These are phyloP conservation scores for Daldinia decipiens DNA, from an alignment of 495 filamentous ascomycete genomes.

Conservation along the genomic window DNA sequence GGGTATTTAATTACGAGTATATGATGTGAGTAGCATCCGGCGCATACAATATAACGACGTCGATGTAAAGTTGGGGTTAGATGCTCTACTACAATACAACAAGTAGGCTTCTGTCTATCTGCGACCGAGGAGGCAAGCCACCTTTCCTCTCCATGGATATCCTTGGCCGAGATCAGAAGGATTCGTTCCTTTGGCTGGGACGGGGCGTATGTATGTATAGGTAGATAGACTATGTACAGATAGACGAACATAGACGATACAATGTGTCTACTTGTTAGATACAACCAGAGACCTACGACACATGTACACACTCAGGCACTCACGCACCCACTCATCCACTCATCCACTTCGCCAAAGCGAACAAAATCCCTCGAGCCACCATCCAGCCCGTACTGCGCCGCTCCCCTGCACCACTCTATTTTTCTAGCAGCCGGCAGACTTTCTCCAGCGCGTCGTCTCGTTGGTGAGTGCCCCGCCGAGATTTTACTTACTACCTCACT, in stretches of 20 bases:
- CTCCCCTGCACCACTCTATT: slow-evolving; percentile 26
- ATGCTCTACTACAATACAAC: background rate
- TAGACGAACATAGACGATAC: slow-evolving; percentile 5
- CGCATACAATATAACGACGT: slow-evolving; percentile 14
- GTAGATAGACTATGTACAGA: slow-evolving; percentile 2
- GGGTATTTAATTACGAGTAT: slow-evolving; percentile 15
- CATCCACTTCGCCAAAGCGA: slow-evolving; percentile 18
- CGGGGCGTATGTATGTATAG: slow-evolving; percentile 5
- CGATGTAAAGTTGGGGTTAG: slow-evolving; percentile 16
- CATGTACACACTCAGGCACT: slow-evolving; percentile 19
- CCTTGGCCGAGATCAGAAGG: slow-evolving; percentile 14
- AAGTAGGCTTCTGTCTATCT: slow-evolving; percentile 12
- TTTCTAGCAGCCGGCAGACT: background rate
- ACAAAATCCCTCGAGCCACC: slow-evolving; percentile 32
- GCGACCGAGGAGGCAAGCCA: slow-evolving; percentile 24
- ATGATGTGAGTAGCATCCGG: slow-evolving; percentile 28
- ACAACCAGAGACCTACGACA: slow-evolving; percentile 10
- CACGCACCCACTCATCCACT: background rate
- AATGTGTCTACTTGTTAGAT: slow-evolving; percentile 17
- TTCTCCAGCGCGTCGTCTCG: background rate
- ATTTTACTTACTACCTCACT: background rate
- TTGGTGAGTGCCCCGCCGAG: slow-evolving; percentile 2
- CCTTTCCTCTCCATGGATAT: background rate
- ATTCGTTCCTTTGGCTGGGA: slow-evolving; percentile 21
- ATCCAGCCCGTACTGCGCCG: slow-evolving; percentile 28